Evolutionary conservation across 1,284 basidiomycete genomes (phyloP).

Genomic region (Ceratobasidium sp.): DNA sequence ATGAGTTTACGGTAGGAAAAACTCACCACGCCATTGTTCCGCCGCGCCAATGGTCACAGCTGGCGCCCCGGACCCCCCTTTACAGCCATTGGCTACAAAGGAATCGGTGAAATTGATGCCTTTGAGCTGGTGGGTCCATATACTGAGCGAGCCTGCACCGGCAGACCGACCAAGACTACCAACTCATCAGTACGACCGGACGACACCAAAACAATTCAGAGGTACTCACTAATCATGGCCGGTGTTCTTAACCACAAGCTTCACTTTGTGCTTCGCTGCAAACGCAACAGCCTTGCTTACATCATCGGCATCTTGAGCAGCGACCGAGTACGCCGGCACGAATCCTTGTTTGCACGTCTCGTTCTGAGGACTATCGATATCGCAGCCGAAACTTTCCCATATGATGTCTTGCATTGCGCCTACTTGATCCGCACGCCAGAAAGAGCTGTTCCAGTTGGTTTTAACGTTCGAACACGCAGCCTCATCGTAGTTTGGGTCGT

Average conservation of each 20-base stretch:
- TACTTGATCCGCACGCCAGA: constrained; percentile 41
- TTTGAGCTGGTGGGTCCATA: constrained; percentile 18
- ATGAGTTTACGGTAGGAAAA: not conserved
- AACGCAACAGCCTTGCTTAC: constrained; percentile 28
- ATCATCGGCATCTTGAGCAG: constrained; percentile 3
- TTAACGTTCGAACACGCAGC: constrained; percentile 16
- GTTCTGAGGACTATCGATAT: not conserved
- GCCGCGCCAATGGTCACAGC: constrained; percentile 39
- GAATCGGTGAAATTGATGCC: constrained; percentile 43
- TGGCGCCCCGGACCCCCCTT: not conserved
- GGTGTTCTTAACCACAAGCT: constrained; percentile 39
- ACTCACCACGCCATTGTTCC: constrained; percentile 43
- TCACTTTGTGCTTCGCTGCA: constrained; percentile 17
- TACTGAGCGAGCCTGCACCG: constrained; percentile 40
- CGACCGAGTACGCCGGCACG: constrained; percentile 32
- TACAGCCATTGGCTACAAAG: constrained; percentile 23
- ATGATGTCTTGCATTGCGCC: constrained; percentile 27
- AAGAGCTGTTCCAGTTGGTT: constrained; percentile 40
- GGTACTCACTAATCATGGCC: constrained; percentile 34
- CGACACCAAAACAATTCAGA: no score
- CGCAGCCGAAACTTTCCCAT: constrained; percentile 15
- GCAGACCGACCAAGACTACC: constrained; percentile 42
- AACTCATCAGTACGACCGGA: not conserved
- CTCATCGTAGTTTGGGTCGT: constrained; percentile 27
- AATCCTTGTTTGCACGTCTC: constrained; percentile 21